Percentiles rank a stretch among this genome's conserved stretches.
These are phyloP conservation scores for Grigorovia jiainica DNA, from an alignment of 805 yeast genomes.

Conservation along the genomic window DNA sequence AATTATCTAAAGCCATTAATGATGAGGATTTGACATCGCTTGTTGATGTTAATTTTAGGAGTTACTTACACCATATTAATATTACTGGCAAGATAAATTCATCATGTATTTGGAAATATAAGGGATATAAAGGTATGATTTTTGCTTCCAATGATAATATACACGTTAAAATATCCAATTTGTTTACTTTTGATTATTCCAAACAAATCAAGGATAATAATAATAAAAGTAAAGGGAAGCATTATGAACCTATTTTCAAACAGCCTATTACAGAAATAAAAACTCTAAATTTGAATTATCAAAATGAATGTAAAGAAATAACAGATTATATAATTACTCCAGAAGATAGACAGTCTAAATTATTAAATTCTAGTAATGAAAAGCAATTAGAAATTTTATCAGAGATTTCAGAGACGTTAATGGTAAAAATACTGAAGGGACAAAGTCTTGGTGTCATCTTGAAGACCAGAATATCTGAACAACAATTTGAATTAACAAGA, in stretches of 20 bases:
- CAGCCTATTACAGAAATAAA: conserved; percentile 19
- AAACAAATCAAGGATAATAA: not conserved
- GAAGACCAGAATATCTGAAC: conserved; percentile 31
- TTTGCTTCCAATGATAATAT: not conserved
- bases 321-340: conserved; percentile 13
- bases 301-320: conserved; percentile 10
- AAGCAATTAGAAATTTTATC: conserved; percentile 20
- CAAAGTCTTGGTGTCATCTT: conserved; percentile 29
- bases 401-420: conserved; percentile 14
- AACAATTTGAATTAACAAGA: conserved; percentile 33
- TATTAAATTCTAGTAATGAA: conserved; percentile 19
- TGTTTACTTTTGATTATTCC: not conserved
- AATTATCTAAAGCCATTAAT: conserved; percentile 11
- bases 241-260: conserved; percentile 7
- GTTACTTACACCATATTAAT: conserved; percentile 3
- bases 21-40: conserved; percentile 12
- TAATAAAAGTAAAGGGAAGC: not conserved
- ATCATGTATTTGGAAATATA: conserved; percentile 6
- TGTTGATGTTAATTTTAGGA: conserved; percentile 8
- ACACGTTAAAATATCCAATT: not conserved
- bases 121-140: conserved; percentile 6
- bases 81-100: not conserved
- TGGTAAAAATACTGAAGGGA: conserved; percentile 15
- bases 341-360: conserved; percentile 14
- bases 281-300: conserved; percentile 10